These are phyloP conservation scores for Rhododendron henanense DNA, from an alignment of 148 eudicot genomes.

Conservation along the genomic window DNA sequence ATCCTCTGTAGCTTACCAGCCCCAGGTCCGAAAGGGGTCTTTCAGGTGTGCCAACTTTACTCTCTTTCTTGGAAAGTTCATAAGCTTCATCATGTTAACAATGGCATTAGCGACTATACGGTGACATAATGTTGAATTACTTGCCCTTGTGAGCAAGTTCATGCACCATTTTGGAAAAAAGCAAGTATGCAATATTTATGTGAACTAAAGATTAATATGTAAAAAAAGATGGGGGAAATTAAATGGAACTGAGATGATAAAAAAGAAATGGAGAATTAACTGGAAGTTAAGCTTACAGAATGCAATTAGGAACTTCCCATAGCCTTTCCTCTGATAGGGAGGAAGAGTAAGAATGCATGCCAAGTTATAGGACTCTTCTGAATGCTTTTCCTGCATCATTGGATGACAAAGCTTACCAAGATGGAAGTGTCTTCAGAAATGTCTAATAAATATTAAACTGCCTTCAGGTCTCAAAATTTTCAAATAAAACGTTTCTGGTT, in stretches of 20 bases:
- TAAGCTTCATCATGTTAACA: conserved; percentile 53
- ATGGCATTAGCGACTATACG: not conserved
- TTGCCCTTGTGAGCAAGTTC: not conserved
- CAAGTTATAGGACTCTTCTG: conserved; percentile 91
- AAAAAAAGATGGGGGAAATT: not conserved
- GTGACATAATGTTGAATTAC: not conserved
- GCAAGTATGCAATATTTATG: not conserved
- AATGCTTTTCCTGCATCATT: conserved; percentile 82
- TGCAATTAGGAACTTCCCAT: conserved; percentile 93
- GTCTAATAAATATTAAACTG: not conserved
- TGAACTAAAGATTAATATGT: not conserved
- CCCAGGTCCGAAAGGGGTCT: conserved; percentile 97
- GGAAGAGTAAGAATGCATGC: conserved; percentile 97
- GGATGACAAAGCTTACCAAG: conserved; percentile 6
- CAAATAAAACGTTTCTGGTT: not conserved
- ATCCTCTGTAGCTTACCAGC: conserved; percentile 88
- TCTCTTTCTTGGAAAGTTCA: conserved; percentile 97
- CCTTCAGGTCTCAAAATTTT: not conserved
- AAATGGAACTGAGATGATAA: conserved; percentile 6
- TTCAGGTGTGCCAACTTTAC: conserved; percentile 97
- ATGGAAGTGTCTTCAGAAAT: not conserved
- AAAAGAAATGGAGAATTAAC: not conserved
- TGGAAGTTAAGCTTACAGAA: conserved; percentile 56
- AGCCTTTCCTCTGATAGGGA: conserved; percentile 97
- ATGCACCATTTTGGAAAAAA: not conserved